Evolutionary conservation across 2,329 filamentous ascomycete genomes (phyloP).

Genomic region (Pseudogymnoascus sp.): DNA sequence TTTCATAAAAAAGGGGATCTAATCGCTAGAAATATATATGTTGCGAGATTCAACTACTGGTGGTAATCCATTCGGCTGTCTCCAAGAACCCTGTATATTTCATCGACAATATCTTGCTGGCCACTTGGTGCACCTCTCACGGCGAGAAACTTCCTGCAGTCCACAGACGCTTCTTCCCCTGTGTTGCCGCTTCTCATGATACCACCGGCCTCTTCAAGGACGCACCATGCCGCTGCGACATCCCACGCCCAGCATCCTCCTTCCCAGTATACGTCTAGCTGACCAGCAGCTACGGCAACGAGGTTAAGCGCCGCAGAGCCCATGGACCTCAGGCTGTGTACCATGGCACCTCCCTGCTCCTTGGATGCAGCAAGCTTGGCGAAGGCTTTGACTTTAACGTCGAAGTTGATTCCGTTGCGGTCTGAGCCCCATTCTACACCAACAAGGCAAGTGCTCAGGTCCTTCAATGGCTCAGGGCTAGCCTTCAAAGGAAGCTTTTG

Average conservation of each 20-base stretch:
- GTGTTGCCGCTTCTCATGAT: conserved; percentile 65
- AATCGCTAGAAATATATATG: neutral
- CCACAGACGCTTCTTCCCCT: conserved; percentile 51
- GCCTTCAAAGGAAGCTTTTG: conserved; percentile 38
- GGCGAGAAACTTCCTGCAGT: conserved; percentile 54
- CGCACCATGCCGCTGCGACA: conserved; percentile 73
- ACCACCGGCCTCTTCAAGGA: conserved; percentile 66
- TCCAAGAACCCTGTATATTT: conserved; percentile 56
- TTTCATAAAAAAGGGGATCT: neutral
- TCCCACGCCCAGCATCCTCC: conserved; percentile 82
- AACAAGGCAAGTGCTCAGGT: conserved; percentile 56
- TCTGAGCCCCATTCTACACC: conserved; percentile 67
- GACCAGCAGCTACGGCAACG: conserved; percentile 62
- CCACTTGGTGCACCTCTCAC: conserved; percentile 51
- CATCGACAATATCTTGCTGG: conserved; percentile 54
- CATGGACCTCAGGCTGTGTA: conserved; percentile 62
- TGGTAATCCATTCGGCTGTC: conserved; percentile 44
- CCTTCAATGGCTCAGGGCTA: conserved; percentile 47
- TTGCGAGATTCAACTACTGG: neutral
- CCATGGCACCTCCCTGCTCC: conserved; percentile 64
- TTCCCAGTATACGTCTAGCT: conserved; percentile 72
- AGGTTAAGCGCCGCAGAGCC: conserved; percentile 71
- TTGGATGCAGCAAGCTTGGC: conserved; percentile 45
- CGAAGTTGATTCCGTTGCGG: conserved; percentile 62
- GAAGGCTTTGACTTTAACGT: conserved; percentile 61